Percentiles rank a stretch among this genome's conserved stretches.
These are phyloP conservation scores for Cytospora piceicola DNA, from an alignment of 2,329 filamentous ascomycete genomes.

Conservation along the genomic window DNA sequence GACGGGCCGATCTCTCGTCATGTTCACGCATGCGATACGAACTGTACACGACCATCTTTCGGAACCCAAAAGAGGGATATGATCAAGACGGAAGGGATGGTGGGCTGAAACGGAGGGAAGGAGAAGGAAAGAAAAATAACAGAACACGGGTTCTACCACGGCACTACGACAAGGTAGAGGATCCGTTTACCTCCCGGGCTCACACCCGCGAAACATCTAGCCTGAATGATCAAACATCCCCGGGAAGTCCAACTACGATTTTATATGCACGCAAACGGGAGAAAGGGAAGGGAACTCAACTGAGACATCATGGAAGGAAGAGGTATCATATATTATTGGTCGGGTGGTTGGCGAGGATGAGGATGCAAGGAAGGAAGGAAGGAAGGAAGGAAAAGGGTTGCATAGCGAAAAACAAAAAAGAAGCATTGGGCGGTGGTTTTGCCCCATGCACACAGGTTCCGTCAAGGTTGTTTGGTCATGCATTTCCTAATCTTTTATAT, in stretches of 20 bases:
- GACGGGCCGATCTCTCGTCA: not conserved
- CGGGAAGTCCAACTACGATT: not conserved
- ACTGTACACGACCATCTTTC: not conserved
- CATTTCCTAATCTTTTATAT: conserved; percentile 5
- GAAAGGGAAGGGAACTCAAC: not conserved
- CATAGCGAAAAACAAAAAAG: conserved; percentile 29
- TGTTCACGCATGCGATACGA: not conserved
- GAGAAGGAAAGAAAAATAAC: not conserved
- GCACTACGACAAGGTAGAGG: not conserved
- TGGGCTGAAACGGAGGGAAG: not conserved
- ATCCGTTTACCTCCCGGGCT: not conserved
- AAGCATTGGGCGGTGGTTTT: conserved; percentile 21
- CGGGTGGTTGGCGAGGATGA: no score
- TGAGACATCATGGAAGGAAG: not conserved
- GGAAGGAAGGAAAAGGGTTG: conserved; percentile 15
- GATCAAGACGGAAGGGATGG: not conserved
- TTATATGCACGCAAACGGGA: not conserved
- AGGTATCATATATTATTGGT: not conserved
- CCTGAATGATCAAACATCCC: not conserved
- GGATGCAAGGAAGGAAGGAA: not conserved
- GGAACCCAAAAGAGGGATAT: not conserved
- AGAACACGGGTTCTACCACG: not conserved
- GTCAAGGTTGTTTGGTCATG: not conserved
- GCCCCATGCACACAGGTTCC: not conserved
- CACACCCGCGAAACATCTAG: not conserved